Percentiles rank a stretch among this genome's conserved stretches.
Conservation (phyloP, 2,329 filamentous ascomycete species). For the Drechslerella dactyloides region DNA sequence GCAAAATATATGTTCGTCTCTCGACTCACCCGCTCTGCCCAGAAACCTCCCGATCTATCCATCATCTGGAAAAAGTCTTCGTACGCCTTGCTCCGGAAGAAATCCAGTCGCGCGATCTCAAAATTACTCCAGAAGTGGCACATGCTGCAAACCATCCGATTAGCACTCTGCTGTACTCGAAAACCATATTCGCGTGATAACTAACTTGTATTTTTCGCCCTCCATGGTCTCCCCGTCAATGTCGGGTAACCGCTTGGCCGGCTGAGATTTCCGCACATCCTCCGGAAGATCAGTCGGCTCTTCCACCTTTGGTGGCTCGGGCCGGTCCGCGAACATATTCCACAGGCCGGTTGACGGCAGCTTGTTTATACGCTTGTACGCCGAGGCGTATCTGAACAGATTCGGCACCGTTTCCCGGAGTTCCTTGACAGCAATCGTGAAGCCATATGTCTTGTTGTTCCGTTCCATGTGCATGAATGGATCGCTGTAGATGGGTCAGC, state of each 20-base stretch:
- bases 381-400: constrained; percentile 97
- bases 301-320: constrained; percentile 64
- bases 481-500: constrained; percentile 67
- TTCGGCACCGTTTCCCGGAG: constrained; percentile 97
- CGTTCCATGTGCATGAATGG: constrained; percentile 95
- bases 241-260: constrained; percentile 70
- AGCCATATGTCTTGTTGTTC: constrained; percentile 95
- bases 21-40: constrained; percentile 90
- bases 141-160: constrained; percentile 65
- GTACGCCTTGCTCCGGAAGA: constrained; percentile 97
- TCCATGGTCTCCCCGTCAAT: constrained; percentile 95
- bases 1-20: background rate
- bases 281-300: constrained; percentile 71
- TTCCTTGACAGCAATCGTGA: constrained; percentile 98
- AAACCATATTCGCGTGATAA: background rate
- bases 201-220: constrained; percentile 84
- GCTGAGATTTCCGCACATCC: constrained; percentile 78
- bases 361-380: constrained; percentile 92
- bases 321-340: constrained; percentile 96
- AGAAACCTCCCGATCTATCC: constrained; percentile 97
- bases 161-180: constrained; percentile 8
- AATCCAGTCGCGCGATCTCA: constrained; percentile 91
- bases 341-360: constrained; percentile 89
- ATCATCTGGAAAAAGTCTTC: constrained; percentile 99
- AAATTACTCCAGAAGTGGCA: constrained; percentile 99